These are phyloP conservation scores for Fraxinus ornus DNA, from an alignment of 305 asterid species.

Conservation along the genomic window DNA sequence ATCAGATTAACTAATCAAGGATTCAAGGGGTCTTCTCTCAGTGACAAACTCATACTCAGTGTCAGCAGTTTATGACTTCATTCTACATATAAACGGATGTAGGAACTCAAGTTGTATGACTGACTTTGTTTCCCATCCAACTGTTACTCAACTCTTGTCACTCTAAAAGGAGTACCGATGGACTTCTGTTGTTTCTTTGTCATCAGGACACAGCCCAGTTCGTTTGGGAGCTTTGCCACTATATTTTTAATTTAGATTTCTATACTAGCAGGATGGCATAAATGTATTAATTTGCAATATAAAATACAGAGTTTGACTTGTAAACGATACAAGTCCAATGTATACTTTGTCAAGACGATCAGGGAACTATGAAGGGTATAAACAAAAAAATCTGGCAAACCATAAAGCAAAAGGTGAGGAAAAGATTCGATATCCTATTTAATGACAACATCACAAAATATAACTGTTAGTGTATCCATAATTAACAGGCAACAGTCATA, in stretches of 20 bases:
- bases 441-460: not conserved
- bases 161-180: too few relatives aligned
- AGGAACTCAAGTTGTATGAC: too few relatives aligned
- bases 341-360: not conserved
- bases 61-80: too few relatives aligned
- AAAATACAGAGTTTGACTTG: not conserved
- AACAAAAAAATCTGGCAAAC: not conserved
- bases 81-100: too few relatives aligned
- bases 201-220: too few relatives aligned
- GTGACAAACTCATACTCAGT: not conserved
- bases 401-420: too few relatives aligned
- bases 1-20: not conserved
- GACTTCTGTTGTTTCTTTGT: too few relatives aligned
- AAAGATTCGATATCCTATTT: not conserved
- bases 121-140: too few relatives aligned
- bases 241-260: too few relatives aligned
- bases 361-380: not conserved
- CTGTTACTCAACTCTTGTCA: too few relatives aligned
- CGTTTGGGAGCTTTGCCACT: too few relatives aligned
- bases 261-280: too few relatives aligned
- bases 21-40: not conserved
- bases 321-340: not conserved
- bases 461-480: not conserved
- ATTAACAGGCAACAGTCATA: not conserved
- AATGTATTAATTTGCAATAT: not conserved